Base-by-base conservation (phyloP, 1,284 basidiomycete genomes). In the Baeospora myosura region DNA sequence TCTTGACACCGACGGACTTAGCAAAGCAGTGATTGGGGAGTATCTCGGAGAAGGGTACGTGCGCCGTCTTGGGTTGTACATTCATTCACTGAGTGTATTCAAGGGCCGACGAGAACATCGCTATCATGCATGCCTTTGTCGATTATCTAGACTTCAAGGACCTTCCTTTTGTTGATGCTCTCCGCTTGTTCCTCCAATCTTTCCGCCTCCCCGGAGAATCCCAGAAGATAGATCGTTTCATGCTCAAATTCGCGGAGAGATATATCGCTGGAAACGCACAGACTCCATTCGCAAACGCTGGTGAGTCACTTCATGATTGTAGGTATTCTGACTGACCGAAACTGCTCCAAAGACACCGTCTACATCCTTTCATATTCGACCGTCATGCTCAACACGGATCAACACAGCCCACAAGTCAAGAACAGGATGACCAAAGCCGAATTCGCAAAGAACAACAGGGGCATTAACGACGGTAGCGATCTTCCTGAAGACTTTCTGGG, bases 141-240 rank as follows among this genome's bases (percentile, higher is more conserved):
- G 91, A 97, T 58, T 66, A 81, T 58, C 73, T 97, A 56, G 88
- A 97, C 52, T 90, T 98, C 61, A 77, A 75, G 36, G 78, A 81
- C 46, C 65, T 83, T 49, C 65, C 72, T 11, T 98, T 98, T 58
- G 83, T 93, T 31, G 87, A 93, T 54, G 92, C 93, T 0, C 66
- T 98, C 35, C 78, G 94, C 32, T 60, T 77, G 43, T 96, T 94
- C 65, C 66, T 97, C 25, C 94, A 97, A 61, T 78, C 91, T 0
- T 97, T 97, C 76, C 84, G 94, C 43, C 74, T 98, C 18, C 94
- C 94, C 2, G 94, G 94, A 37, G 94, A 98, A 64, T 71, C 91
- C 0, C 94, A 98, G 63, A 97, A 97, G 68, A 97, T 98, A 52
- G 94, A 98, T 72, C 81, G 94, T n/a, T 97, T 81, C 65, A 94